Base-by-base conservation (phyloP, 352 stramenopile species). In the Phytophthora aleatoria region DNA sequence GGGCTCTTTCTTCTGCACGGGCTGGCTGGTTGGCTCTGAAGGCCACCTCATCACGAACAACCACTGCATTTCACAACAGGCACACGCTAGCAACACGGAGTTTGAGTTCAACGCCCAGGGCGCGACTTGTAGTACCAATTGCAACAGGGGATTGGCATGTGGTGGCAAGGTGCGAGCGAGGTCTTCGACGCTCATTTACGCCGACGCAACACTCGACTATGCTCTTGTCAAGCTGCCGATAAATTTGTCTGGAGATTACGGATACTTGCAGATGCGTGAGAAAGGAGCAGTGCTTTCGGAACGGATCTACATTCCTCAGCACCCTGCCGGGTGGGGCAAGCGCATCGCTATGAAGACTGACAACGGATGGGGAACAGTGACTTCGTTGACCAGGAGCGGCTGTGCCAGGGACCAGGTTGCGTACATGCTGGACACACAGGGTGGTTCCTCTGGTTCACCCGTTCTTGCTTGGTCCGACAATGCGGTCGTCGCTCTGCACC, bases 41-140 rank as follows among this genome's bases (percentile, higher is more conserved):
- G 84, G 83, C 31, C 84, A 94, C 64, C 35, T 91, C 38, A 66
- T 94, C 39, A 93, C 86, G 3, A 94, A 94, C 72, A 57, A 92
- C 50, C 86, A 93, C 64, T 94, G 84, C 71, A 91, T 93, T 59
- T 71, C 61, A 3, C 63, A 67, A 27, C 61, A 73, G 30, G 53
- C 45, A n/a, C 61, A 90, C 28, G 86, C 82, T 10, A 69, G 35
- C 20, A 76, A 80, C 47, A 90, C 78, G 2, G 64, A 92, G 48
- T 85, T 87, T 45, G 84, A 94, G 54, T 91, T 94, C 52, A 68
- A 64, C 16, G 86, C 84, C 1, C 69, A 87, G 26, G 72, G 80
- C 13, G 35, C 45, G 2, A 69, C 30, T 0, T 92, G 86, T 36
- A 63, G 50, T 3, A 64, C 50, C 1, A 56, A 67, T 9, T 95